phyloP scores from a whole-genome alignment of 495 filamentous ascomycete genomes.

The Neurospora terricola region DNA sequence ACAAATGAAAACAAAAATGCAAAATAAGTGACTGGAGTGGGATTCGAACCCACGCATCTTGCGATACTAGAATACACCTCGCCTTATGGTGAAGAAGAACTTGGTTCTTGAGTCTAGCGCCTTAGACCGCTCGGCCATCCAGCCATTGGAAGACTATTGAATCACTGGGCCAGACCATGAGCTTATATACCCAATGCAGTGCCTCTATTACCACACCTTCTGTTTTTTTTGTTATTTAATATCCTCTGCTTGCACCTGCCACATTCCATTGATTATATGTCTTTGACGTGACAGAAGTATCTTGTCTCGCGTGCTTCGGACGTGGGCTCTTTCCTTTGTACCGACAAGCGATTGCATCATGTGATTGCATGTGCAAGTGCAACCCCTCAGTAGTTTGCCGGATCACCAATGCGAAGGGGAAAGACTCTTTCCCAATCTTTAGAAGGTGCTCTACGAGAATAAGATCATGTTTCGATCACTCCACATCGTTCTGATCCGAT shows the following conservation, averaged over 20 bases:
- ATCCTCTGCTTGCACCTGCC: not conserved
- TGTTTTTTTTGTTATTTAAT: not conserved
- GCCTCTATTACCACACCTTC: too few relatives aligned
- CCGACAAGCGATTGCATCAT: not conserved
- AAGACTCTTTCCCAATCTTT: not conserved
- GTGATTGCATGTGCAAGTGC: not conserved
- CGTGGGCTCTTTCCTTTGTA: not conserved
- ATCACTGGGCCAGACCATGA: too few relatives aligned
- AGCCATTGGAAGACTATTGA: not conserved
- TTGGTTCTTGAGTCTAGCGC: slow-evolving; percentile 1
- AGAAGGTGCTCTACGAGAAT: not conserved
- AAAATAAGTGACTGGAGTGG: not conserved
- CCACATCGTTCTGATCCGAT: not conserved
- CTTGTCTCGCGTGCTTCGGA: not conserved
- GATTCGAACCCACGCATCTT: slow-evolving; percentile 3
- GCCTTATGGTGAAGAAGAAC: not conserved
- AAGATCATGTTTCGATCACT: not conserved
- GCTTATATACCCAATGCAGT: too few relatives aligned
- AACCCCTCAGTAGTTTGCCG: not conserved
- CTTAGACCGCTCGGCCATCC: slow-evolving; percentile 5
- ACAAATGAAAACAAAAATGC: not conserved
- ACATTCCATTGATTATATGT: not conserved
- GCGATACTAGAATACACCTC: not conserved
- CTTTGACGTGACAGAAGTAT: not conserved
- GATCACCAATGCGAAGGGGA: not conserved